These are phyloP conservation scores for Tricholoma sp. DNA, from an alignment of 768 basidiomycete species.

Conservation along the genomic window DNA sequence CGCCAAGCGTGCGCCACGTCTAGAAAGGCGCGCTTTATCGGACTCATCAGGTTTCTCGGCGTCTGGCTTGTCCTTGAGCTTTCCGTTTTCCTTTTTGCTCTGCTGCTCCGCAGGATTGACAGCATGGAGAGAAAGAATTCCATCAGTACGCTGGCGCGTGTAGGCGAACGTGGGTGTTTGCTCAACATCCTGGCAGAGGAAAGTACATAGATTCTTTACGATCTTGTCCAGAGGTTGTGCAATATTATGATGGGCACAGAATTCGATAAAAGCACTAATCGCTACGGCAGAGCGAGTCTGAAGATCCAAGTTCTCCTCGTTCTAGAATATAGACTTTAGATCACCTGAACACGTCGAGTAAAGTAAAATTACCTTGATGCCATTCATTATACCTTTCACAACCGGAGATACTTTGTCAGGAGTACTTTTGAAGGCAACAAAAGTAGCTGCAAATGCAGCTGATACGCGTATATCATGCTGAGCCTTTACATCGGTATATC, in stretches of 20 bases:
- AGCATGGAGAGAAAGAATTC: constrained; percentile 72
- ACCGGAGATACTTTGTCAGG: constrained; percentile 95
- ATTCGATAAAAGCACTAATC: constrained; percentile 84
- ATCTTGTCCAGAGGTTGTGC: constrained; percentile 92
- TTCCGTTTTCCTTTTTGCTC: constrained; percentile 34
- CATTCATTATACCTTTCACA: constrained; percentile 96
- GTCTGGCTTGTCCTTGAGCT: constrained; percentile 37
- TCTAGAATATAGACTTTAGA: constrained; percentile 34
- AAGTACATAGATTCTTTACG: constrained; percentile 94
- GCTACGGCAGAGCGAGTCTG: constrained; percentile 85
- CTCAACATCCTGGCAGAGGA: constrained; percentile 87
- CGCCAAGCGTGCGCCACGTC: constrained; percentile 82
- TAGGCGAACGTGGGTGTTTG: constrained; percentile 87
- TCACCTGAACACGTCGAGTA: not conserved
- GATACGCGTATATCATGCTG: constrained; percentile 85
- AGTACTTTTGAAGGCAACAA: constrained; percentile 79
- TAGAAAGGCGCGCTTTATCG: constrained; percentile 61
- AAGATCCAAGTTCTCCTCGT: constrained; percentile 83
- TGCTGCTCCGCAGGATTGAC: constrained; percentile 22
- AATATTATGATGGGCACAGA: constrained; percentile 70
- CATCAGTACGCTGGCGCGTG: constrained; percentile 54
- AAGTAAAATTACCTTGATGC: constrained; percentile 71
- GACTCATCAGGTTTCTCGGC: constrained; percentile 47
- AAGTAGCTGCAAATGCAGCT: constrained; percentile 87
- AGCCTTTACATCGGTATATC: constrained; percentile 76